Evolutionary conservation across 208 protist genomes (phyloP).

Genomic region (Polymyxa betae): DNA sequence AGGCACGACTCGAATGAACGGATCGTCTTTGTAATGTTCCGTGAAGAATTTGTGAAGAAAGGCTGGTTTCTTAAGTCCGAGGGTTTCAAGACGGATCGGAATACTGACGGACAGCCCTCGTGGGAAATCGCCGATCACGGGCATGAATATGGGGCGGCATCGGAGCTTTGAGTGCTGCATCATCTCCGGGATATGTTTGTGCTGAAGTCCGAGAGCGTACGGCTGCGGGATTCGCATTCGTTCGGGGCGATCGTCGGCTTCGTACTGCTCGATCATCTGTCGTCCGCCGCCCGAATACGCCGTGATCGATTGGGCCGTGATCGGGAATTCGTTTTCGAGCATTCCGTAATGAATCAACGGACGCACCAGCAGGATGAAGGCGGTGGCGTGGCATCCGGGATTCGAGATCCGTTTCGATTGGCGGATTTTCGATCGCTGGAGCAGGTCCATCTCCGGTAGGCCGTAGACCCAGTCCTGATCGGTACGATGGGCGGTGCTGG

Average conservation of each 20-base stretch:
- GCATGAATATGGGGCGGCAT: not conserved
- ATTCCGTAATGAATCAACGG: not conserved
- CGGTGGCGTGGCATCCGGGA: not conserved
- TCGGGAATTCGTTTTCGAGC: not conserved
- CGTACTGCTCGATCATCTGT: not conserved
- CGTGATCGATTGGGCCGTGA: not conserved
- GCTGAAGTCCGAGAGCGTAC: not conserved
- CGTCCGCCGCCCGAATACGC: not conserved
- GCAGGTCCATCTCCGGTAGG: not conserved
- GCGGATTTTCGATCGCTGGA: not conserved
- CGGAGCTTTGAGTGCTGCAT: not conserved
- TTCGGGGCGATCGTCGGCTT: not conserved
- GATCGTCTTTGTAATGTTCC: not conserved
- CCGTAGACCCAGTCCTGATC: not conserved
- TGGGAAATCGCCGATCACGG: not conserved
- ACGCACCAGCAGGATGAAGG: not conserved
- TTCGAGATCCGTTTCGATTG: not conserved
- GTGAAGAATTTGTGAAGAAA: not conserved
- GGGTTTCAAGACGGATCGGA: not conserved
- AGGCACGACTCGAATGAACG: not conserved
- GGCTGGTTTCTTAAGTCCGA: not conserved
- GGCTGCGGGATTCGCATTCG: not conserved
- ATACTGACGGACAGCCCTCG: not conserved
- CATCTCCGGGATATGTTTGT: conserved; percentile 3
- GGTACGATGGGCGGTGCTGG: not conserved